These are phyloP conservation scores for Syzygium malaccense DNA, from an alignment of 441 rosid species.

Conservation along the genomic window DNA sequence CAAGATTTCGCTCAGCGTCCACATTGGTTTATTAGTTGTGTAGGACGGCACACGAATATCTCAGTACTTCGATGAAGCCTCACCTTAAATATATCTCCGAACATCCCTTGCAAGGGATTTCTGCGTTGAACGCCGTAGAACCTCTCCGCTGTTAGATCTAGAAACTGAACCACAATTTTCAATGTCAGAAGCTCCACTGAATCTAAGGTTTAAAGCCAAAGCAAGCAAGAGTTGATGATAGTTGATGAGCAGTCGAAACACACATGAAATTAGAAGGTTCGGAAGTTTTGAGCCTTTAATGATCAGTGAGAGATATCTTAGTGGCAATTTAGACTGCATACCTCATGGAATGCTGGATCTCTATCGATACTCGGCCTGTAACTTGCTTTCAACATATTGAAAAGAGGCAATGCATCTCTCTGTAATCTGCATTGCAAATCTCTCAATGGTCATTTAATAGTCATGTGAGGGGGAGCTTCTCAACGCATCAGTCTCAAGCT, in stretches of 20 bases:
- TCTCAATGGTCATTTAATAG: background rate
- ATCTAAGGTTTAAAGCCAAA: background rate
- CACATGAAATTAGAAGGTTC: background rate
- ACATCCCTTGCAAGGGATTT: constrained; percentile 83
- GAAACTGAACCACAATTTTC: constrained; percentile 37
- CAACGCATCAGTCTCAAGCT: background rate
- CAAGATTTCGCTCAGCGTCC: background rate
- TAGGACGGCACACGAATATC: background rate
- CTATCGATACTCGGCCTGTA: constrained; percentile 67
- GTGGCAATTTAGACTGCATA: background rate
- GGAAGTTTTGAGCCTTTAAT: background rate
- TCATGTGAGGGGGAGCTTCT: background rate
- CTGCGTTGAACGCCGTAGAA: constrained; percentile 82
- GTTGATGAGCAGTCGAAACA: background rate
- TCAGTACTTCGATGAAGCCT: background rate
- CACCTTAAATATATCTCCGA: constrained; percentile 90
- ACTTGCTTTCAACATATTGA: constrained; percentile 71
- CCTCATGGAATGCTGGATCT: constrained; percentile 84
- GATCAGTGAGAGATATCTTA: background rate
- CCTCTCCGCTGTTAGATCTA: constrained; percentile 80
- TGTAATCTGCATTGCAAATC: constrained; percentile 44
- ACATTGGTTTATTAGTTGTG: background rate
- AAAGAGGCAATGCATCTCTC: constrained; percentile 94
- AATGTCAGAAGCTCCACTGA: background rate
- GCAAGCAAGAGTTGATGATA: background rate